Percentiles rank a stretch among this genome's conserved stretches.
phyloP scores from a whole-genome alignment of 2,329 filamentous ascomycete genomes.

The Didymella arachidicola region DNA sequence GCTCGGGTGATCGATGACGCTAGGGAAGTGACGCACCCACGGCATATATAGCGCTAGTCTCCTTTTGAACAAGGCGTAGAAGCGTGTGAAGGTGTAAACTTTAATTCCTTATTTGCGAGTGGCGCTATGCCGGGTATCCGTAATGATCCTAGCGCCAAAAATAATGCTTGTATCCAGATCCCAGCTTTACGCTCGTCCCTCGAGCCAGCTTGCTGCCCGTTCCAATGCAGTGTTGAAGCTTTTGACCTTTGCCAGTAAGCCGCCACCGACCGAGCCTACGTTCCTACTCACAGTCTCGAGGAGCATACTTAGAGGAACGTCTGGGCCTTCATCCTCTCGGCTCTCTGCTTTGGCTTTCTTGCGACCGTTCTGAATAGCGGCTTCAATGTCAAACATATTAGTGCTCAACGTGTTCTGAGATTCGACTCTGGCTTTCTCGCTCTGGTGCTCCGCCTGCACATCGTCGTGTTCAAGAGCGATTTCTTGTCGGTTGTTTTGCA shows the following conservation, averaged over 20 bases:
- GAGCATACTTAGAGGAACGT: constrained; percentile 43
- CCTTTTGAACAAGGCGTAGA: constrained; percentile 2
- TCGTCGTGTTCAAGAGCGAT: constrained; percentile 61
- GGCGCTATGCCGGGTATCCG: constrained; percentile 20
- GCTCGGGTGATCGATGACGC: constrained; percentile 15
- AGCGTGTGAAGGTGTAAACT: constrained; percentile 8
- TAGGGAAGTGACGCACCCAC: constrained; percentile 18
- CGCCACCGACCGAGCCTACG: constrained; percentile 43
- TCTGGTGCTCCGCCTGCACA: constrained; percentile 49
- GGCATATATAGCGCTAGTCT: constrained; percentile 14
- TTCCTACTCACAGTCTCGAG: constrained; percentile 39
- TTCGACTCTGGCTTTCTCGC: constrained; percentile 37
- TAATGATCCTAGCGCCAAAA: constrained; percentile 9
- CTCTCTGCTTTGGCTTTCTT: constrained; percentile 41
- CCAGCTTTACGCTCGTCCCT: constrained; percentile 38
- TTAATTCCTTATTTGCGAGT: constrained; percentile 5
- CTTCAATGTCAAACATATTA: constrained; percentile 48
- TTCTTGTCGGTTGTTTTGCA: constrained; percentile 59
- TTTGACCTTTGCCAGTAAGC: constrained; percentile 41
- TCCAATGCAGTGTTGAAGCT: constrained; percentile 48
- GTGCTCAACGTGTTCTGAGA: constrained; percentile 38
- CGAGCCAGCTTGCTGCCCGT: constrained; percentile 46
- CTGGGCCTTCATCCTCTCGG: constrained; percentile 44
- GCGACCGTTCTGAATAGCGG: constrained; percentile 47
- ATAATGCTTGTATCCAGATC: constrained; percentile 5